phyloP scores from a whole-genome alignment of 169 alveolate genomes.

The Plasmodium sp. region DNA sequence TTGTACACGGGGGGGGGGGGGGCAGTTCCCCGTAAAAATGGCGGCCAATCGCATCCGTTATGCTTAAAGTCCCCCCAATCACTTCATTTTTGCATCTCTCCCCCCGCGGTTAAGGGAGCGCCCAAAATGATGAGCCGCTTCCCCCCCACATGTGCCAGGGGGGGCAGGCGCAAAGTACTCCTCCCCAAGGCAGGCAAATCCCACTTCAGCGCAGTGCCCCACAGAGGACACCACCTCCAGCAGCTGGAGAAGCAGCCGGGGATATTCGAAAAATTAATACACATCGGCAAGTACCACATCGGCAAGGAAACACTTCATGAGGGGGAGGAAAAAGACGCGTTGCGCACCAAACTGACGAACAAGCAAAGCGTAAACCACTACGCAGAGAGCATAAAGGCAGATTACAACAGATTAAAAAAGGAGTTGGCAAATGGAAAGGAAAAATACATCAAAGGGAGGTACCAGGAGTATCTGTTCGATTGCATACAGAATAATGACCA shows the following conservation, averaged over 20 bases:
- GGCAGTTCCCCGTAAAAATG: background rate
- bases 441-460: background rate
- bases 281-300: background rate
- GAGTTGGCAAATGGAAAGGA: background rate
- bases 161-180: background rate
- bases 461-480: constrained; percentile 19
- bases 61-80: background rate
- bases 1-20: background rate
- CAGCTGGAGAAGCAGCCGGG: constrained; percentile 13
- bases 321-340: background rate
- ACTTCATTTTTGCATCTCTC: background rate
- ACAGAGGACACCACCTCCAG: background rate
- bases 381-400: background rate
- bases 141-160: background rate
- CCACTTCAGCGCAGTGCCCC: background rate
- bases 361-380: constrained; percentile 3
- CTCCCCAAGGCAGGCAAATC: background rate
- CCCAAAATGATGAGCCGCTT: background rate
- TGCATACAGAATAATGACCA: constrained; percentile 13
- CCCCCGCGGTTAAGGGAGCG: background rate
- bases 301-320: background rate
- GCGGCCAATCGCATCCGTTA: background rate
- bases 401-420: constrained; percentile 11
- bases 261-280: constrained; percentile 15
- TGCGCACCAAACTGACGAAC: background rate